Conservation (phyloP, 208 protist species). For the Crithidia brevicula region DNA sequence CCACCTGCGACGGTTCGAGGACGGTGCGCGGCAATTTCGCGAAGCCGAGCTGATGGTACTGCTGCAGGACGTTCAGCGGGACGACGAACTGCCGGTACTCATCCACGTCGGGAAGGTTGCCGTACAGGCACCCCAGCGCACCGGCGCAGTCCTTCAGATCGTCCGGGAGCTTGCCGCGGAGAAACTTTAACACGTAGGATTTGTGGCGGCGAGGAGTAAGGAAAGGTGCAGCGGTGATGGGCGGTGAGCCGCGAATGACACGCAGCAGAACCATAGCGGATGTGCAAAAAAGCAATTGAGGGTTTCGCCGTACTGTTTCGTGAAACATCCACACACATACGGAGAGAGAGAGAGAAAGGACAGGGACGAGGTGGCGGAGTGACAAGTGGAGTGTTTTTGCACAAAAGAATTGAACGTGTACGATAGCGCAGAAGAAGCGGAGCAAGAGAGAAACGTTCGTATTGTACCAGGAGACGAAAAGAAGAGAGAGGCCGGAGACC, state of each 20-base stretch:
- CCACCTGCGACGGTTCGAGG: constrained; percentile 68
- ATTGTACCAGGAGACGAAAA: too few species aligned
- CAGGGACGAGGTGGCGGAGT: too few species aligned
- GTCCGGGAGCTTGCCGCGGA: constrained; percentile 71
- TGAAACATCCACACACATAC: too few species aligned
- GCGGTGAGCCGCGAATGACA: neutral
- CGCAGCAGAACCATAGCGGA: neutral
- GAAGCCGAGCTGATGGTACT: constrained; percentile 83
- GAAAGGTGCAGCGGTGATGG: neutral
- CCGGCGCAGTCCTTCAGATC: constrained; percentile 88
- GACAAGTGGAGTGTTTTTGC: too few species aligned
- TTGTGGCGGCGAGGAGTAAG: constrained; percentile 38
- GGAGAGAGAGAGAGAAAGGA: too few species aligned
- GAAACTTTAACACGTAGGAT: constrained; percentile 84
- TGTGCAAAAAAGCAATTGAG: too few species aligned
- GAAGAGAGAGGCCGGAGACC: too few species aligned
- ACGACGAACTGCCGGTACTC: constrained; percentile 86
- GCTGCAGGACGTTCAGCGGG: constrained; percentile 55
- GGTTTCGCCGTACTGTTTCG: too few species aligned
- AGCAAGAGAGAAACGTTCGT: too few species aligned
- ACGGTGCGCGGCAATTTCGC: constrained; percentile 71
- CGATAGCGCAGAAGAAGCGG: too few species aligned
- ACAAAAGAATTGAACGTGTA: too few species aligned
- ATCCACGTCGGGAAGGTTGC: constrained; percentile 81
- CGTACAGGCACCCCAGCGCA: constrained; percentile 83